Conservation (phyloP, 129 eudicot species). For the Ambrosia artemisiifolia region DNA sequence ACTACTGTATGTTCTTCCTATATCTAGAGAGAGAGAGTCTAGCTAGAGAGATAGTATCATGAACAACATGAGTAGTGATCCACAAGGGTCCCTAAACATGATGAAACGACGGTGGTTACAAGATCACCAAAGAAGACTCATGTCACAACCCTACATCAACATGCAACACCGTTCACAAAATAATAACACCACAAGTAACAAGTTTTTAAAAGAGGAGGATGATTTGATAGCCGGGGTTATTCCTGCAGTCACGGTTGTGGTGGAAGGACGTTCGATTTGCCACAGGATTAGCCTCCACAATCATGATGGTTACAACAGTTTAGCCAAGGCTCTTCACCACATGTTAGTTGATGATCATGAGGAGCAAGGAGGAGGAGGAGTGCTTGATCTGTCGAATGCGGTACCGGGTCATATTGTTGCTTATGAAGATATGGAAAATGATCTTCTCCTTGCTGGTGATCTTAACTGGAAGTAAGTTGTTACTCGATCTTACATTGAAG, state of each 20-base stretch:
- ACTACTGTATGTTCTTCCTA: not conserved
- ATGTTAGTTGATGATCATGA: slow-evolving; percentile 49
- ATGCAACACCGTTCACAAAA: slow-evolving; percentile 8
- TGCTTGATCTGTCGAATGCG: slow-evolving; percentile 72
- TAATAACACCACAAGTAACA: slow-evolving; percentile 5
- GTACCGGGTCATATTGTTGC: slow-evolving; percentile 86
- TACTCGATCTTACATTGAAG: not conserved
- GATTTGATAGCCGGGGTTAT: slow-evolving; percentile 46
- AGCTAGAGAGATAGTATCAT: slow-evolving; percentile 15
- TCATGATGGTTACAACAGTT: slow-evolving; percentile 64
- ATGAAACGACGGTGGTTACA: slow-evolving; percentile 41
- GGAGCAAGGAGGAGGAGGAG: not conserved
- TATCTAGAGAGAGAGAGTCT: not conserved
- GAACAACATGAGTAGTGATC: slow-evolving; percentile 31
- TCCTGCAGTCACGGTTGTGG: slow-evolving; percentile 86
- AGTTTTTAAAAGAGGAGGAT: slow-evolving; percentile 42
- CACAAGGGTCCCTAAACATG: slow-evolving; percentile 31
- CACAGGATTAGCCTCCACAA: slow-evolving; percentile 80
- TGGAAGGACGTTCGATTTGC: slow-evolving; percentile 91
- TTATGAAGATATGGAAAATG: slow-evolving; percentile 91
- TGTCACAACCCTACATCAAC: slow-evolving; percentile 32
- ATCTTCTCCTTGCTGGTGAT: slow-evolving; percentile 94
- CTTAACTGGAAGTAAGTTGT: slow-evolving; percentile 78
- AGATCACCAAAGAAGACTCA: slow-evolving; percentile 32
- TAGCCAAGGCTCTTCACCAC: slow-evolving; percentile 67